These are phyloP conservation scores for Malus asiatica DNA, from an alignment of 306 rosid genomes.

Conservation along the genomic window DNA sequence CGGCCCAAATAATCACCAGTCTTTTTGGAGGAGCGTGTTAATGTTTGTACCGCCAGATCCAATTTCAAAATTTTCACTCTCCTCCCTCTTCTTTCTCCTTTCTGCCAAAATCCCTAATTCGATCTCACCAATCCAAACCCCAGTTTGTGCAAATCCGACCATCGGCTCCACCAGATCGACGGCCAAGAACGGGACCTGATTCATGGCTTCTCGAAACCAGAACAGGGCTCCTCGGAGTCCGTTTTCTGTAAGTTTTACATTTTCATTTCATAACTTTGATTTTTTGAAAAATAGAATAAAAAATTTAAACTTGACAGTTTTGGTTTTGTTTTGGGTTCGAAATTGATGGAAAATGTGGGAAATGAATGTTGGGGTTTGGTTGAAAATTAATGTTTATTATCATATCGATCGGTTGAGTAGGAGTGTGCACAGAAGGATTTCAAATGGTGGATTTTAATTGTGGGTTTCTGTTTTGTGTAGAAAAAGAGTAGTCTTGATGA, in stretches of 20 bases:
- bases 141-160: neutral
- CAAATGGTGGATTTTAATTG: neutral
- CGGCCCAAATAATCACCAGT: conserved; percentile 17
- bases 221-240: conserved; percentile 78
- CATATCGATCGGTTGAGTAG: neutral
- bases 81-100: neutral
- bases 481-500: conserved; percentile 53
- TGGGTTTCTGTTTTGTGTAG: conserved; percentile 20
- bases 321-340: neutral
- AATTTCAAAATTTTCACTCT: conserved; percentile 50
- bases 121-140: neutral
- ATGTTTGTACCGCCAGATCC: conserved; percentile 30
- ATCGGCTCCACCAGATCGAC: neutral
- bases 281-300: neutral
- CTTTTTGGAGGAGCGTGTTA: conserved; percentile 25
- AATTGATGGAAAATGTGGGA: neutral
- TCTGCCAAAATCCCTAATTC: conserved; percentile 3
- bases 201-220: conserved; percentile 77
- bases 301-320: neutral
- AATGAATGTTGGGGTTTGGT: neutral
- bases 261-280: neutral
- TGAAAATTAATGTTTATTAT: neutral
- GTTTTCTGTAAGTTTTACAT: conserved; percentile 31
- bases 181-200: neutral
- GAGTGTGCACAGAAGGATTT: neutral